Evolutionary conservation across 768 basidiomycete species (phyloP), one percentile per base, ranked within the genome.

Genomic region (Jaapia argillacea): DNA sequence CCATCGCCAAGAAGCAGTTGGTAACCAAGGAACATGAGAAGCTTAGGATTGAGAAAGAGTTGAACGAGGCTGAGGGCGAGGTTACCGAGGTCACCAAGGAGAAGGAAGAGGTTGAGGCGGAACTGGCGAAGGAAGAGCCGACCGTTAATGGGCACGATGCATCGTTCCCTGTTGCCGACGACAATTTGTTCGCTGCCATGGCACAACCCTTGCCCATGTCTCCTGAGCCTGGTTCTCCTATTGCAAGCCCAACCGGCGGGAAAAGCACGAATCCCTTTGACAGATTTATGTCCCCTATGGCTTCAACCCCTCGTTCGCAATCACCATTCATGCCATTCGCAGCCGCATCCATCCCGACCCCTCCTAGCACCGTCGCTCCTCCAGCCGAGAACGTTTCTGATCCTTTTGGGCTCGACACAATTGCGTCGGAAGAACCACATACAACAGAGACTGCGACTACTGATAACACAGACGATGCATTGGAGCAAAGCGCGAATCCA

Each of bases 211-310:
- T 90, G 21, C 88, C 89, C 5, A 55, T 64, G 18, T 79, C 85
- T 0, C 88, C 90, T 28, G 77, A 81, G 14, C 43, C 48, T 16
- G 45, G 52, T 1, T 42, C 54, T n/a, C 74, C 79, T 4, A 60
- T 67, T 5, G 53, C 64, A 27, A 71, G 77, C 20, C 62, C 65
- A 4, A 47, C 62, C 18, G 58, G 60, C 36, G 58, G 62, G 44
- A 86, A 86, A 67, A 91, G 86, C 54, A 94, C 84, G 55, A 97
- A 97, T 58, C 93, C 92, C 3, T 97, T 97, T 55, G 91, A 88
- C 46, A 68, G 82, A 37, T 59, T 92, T 24, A 69, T 71, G 65
- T 59, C 69, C 27, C 61, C 50, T 6, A 49, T 66, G 21, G 70
- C 64, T 38, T 48, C 60, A 24, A 51, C 56, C 3, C 61, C 63